phyloP scores from a whole-genome alignment of 768 basidiomycete genomes.

The Zangia roseola region DNA sequence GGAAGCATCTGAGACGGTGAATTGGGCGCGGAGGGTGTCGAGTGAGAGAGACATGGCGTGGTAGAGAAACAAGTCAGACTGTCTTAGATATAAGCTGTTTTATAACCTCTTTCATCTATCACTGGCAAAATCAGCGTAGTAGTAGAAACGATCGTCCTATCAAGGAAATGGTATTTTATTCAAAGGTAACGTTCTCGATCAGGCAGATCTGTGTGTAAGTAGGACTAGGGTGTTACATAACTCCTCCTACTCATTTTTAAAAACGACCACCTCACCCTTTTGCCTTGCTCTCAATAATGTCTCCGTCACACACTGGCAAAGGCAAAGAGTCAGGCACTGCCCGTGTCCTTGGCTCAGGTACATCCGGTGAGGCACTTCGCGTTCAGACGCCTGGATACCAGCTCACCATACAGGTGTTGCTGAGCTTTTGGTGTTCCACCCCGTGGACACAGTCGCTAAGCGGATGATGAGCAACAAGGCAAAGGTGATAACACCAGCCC shows the following conservation, averaged over 20 bases:
- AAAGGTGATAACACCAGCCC: conserved; percentile 45
- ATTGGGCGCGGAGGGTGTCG: conserved; percentile 68
- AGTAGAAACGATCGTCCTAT: too few species aligned
- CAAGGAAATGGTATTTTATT: too few species aligned
- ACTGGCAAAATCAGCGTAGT: too few species aligned
- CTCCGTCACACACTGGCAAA: conserved; percentile 44
- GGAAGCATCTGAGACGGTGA: conserved; percentile 58
- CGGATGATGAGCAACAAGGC: conserved; percentile 97
- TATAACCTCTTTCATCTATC: too few species aligned
- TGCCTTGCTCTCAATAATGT: conserved; percentile 35
- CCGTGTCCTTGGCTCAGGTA: conserved; percentile 86
- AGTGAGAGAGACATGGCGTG: conserved; percentile 46
- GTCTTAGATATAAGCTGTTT: neutral
- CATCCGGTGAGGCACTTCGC: conserved; percentile 59
- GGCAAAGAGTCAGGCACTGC: conserved; percentile 86
- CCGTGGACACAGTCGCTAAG: conserved; percentile 97
- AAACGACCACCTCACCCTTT: too few species aligned
- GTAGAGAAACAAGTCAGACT: neutral
- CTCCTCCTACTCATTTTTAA: conserved; percentile 2
- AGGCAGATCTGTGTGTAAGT: too few species aligned
- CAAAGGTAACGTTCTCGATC: too few species aligned
- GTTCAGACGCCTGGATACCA: neutral
- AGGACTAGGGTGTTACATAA: conserved; percentile 28
- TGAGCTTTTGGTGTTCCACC: conserved; percentile 93
- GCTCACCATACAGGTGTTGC: conserved; percentile 66